Base-by-base conservation (phyloP, 202 grass and related monocot genomes). In the Elaeis oleifera region DNA sequence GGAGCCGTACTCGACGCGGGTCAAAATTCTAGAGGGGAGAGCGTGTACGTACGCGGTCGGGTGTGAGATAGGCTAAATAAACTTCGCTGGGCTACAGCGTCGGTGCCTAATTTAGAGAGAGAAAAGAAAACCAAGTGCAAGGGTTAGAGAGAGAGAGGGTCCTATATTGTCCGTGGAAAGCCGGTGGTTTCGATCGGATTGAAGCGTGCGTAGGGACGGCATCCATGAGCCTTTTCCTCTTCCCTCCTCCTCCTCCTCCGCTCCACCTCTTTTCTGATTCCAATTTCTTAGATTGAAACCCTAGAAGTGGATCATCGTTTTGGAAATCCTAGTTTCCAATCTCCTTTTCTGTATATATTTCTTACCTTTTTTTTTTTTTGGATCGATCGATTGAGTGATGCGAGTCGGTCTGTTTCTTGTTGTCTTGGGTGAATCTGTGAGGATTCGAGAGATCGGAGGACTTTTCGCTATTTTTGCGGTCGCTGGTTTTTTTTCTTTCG, bases 351-450 rank as follows among this genome's bases (percentile, higher is more conserved):
- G 36, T 56, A 48, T 49, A 8, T 2, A 25, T 53, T 39, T 23
- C 57, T n/a, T n/a, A n/a, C n/a, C n/a, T n/a, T 48, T 9, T 0
- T 26, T 18, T 27, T 48, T 17, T 25, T 6, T 67, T 31, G 3
- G 5, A 65, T 67, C 13, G 32, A 49, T 53, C 53, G 50, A 15
- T 18, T 28, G 55, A 16, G 24, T 53, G 54, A 69, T 68, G 63
- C 52, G 44, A 56, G 49, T 54, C 73, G 73, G 59, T 78, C 67
- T 71, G n/a, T 50, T 58, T 61, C 50, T 27, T 63, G 53, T 27
- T 29, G 62, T 65, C 62, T 78, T 22, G 56, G 67, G 31, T 78
- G 19, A 71, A 63, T 58, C 61, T 39, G 19, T 11, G 20, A 44
- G 36, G 36, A 13, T 13, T 11, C 36, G 36, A 44, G 36, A 44